These are phyloP conservation scores for Aspergillus panamensis DNA, from an alignment of 495 filamentous ascomycete species.

Conservation along the genomic window DNA sequence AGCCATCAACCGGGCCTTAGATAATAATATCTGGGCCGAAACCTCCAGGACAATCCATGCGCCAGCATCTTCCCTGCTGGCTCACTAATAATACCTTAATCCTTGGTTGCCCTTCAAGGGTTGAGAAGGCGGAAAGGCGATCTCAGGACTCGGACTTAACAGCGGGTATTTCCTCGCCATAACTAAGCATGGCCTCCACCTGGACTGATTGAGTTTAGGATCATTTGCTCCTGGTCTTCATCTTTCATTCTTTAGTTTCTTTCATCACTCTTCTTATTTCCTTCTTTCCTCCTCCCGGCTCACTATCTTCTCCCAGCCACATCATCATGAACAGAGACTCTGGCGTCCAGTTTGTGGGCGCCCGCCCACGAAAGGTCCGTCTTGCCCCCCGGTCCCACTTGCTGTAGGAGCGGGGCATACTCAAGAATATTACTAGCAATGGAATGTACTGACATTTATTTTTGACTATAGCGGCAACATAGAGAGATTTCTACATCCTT, in stretches of 20 bases:
- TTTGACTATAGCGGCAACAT: not conserved
- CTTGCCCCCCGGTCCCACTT: slow-evolving; percentile 3
- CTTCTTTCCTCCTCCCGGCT: not conserved
- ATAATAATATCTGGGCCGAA: not conserved
- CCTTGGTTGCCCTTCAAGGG: not conserved
- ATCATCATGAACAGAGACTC: slow-evolving; percentile 36
- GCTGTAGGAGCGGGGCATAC: slow-evolving; percentile 24
- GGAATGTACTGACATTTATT: slow-evolving; percentile 2
- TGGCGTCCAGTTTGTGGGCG: slow-evolving; percentile 38
- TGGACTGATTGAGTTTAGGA: slow-evolving; percentile 3
- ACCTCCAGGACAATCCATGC: not conserved
- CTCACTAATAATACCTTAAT: not conserved
- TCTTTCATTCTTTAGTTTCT: slow-evolving; percentile 5
- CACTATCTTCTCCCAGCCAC: not conserved
- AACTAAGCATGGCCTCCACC: slow-evolving; percentile 20
- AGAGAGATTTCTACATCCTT: not conserved
- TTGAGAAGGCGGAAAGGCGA: slow-evolving; percentile 1
- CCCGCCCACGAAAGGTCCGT: slow-evolving; percentile 43
- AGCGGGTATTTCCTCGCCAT: not conserved
- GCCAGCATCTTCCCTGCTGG: not conserved
- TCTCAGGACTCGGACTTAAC: slow-evolving; percentile 8
- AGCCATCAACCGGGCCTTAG: not conserved
- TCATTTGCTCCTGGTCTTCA: not conserved
- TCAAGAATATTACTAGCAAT: slow-evolving; percentile 1
- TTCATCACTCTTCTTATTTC: not conserved